phyloP scores from a whole-genome alignment of 345 rosid genomes.

The Populus alba region DNA sequence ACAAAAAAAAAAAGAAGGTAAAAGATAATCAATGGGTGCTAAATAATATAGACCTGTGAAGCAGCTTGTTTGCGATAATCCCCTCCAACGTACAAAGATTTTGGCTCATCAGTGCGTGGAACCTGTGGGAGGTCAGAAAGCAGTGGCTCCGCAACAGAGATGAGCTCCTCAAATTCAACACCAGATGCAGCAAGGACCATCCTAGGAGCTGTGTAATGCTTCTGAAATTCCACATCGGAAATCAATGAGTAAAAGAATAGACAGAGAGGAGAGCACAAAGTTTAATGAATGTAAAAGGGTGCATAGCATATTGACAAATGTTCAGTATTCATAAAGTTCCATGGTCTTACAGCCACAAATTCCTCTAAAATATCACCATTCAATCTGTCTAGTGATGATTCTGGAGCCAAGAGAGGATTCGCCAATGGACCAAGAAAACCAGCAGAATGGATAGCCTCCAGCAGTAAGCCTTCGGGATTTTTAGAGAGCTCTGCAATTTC shows the following conservation, averaged over 20 bases:
- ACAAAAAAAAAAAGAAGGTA: neutral
- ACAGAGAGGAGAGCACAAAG: neutral
- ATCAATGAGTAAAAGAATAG: constrained; percentile 9
- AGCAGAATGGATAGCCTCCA: constrained; percentile 87
- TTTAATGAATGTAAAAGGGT: neutral
- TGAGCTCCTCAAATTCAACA: constrained; percentile 70
- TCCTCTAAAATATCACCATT: constrained; percentile 56
- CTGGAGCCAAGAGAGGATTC: constrained; percentile 86
- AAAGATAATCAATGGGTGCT: too few relatives aligned
- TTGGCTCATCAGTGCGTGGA: constrained; percentile 47
- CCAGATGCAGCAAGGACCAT: constrained; percentile 88
- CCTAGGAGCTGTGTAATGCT: constrained; percentile 73
- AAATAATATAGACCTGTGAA: constrained; percentile 55
- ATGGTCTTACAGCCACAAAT: constrained; percentile 64
- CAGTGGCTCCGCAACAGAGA: constrained; percentile 79
- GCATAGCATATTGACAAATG: neutral
- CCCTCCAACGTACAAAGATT: constrained; percentile 83
- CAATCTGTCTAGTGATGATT: constrained; percentile 60
- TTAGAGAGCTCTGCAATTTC: constrained; percentile 63
- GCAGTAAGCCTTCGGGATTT: constrained; percentile 66
- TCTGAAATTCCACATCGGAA: constrained; percentile 42
- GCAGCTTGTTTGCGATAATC: constrained; percentile 80
- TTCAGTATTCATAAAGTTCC: neutral
- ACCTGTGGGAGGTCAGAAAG: constrained; percentile 69
- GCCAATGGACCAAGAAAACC: constrained; percentile 82